A percentile compares a stretch with the other conserved stretches of the same genome.
These are phyloP conservation scores for Ceratocystis smalleyi DNA, from an alignment of 2,329 filamentous ascomycete genomes.

Conservation along the genomic window DNA sequence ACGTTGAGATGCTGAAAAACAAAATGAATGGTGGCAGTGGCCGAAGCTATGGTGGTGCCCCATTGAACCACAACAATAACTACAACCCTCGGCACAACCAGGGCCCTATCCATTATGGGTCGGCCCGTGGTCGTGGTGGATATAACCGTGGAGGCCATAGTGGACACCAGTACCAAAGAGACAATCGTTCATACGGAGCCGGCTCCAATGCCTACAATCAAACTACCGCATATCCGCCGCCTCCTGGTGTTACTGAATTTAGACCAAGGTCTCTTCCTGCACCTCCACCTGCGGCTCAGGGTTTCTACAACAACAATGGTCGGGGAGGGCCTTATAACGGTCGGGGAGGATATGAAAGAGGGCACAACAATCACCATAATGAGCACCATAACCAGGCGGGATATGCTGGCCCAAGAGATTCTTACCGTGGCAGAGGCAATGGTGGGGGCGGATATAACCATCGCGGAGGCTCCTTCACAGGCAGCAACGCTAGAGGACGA, in stretches of 20 bases:
- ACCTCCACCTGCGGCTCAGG: conserved; percentile 24
- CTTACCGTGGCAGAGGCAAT: conserved; percentile 6
- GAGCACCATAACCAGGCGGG: conserved; percentile 7
- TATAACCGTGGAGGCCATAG: conserved; percentile 11
- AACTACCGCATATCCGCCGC: conserved; percentile 29
- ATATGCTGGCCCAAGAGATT: conserved; percentile 4
- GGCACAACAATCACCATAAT: neutral
- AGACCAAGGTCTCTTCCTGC: conserved; percentile 31
- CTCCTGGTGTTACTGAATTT: conserved; percentile 31
- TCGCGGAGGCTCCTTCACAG: neutral
- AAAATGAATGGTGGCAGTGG: conserved; percentile 46
- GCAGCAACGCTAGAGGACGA: conserved; percentile 8
- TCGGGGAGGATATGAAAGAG: conserved; percentile 3
- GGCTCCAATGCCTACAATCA: conserved; percentile 21
- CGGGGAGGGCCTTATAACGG: conserved; percentile 14
- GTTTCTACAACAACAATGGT: conserved; percentile 15
- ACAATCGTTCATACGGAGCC: conserved; percentile 14
- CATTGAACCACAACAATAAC: conserved; percentile 31
- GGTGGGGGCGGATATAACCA: conserved; percentile 9
- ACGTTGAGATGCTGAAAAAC: conserved; percentile 57
- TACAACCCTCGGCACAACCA: conserved; percentile 13
- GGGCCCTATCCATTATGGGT: conserved; percentile 21
- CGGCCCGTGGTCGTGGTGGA: conserved; percentile 27
- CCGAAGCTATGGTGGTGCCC: conserved; percentile 51
- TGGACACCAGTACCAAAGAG: conserved; percentile 17